phyloP scores from a whole-genome alignment of 2,329 filamentous ascomycete species.

The Simplicillium sp. region DNA sequence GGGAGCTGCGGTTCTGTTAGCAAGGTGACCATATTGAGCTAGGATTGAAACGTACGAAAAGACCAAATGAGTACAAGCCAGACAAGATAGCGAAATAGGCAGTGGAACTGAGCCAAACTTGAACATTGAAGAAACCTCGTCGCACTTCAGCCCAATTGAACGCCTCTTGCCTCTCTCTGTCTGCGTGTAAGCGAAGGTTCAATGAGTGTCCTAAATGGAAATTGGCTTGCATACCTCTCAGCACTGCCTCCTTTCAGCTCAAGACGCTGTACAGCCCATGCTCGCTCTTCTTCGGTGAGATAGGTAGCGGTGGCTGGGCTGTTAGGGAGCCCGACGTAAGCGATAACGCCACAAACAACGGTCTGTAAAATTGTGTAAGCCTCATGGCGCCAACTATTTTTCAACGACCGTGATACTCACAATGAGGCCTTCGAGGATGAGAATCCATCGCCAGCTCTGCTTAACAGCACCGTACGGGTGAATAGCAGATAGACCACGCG shows the following conservation, averaged over 20 bases:
- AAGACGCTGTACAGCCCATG: constrained; percentile 35
- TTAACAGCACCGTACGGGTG: constrained; percentile 37
- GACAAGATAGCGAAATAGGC: constrained; percentile 52
- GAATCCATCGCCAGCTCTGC: constrained; percentile 53
- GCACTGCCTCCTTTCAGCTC: constrained; percentile 23
- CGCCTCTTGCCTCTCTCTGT: constrained; percentile 27
- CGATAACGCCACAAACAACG: constrained; percentile 38
- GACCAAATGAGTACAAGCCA: constrained; percentile 52
- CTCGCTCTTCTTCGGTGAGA: constrained; percentile 40
- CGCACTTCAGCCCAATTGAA: constrained; percentile 54
- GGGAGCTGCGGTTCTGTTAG: constrained; percentile 34
- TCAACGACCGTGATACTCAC: constrained; percentile 18
- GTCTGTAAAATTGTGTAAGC: constrained; percentile 27
- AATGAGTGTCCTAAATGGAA: neutral
- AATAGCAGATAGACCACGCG: constrained; percentile 52
- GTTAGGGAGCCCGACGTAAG: constrained; percentile 47
- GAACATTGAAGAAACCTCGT: constrained; percentile 49
- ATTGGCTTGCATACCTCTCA: constrained; percentile 17
- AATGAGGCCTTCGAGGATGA: constrained; percentile 49
- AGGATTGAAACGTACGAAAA: constrained; percentile 39
- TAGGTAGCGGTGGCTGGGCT: constrained; percentile 43
- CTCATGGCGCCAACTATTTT: constrained; percentile 4
- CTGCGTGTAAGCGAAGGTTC: constrained; percentile 6
- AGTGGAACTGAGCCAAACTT: constrained; percentile 53
- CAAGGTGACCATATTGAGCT: neutral